Conservation (phyloP, 805 yeast species). For the Candida endomychidarum region DNA sequence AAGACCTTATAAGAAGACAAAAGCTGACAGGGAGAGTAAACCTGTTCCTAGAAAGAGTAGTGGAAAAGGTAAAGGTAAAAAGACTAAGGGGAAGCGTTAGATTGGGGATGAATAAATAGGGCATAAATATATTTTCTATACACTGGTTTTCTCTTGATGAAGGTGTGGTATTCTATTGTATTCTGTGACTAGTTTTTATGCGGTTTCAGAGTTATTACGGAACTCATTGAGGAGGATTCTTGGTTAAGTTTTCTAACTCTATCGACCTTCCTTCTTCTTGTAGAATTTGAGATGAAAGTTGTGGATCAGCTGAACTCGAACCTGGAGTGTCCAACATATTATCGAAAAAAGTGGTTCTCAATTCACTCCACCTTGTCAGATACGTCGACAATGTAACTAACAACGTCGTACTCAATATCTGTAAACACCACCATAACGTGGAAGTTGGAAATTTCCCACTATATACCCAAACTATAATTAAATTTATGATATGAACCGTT, state of each 20-base stretch:
- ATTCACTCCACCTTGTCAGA: constrained; percentile 88
- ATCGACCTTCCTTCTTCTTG: constrained; percentile 13
- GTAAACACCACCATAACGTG: constrained; percentile 83
- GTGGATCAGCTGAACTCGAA: too few relatives aligned
- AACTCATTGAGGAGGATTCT: neutral
- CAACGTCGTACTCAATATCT: constrained; percentile 61
- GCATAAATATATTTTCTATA: neutral
- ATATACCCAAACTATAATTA: constrained; percentile 65
- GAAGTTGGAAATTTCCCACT: constrained; percentile 68
- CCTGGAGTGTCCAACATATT: constrained; percentile 62
- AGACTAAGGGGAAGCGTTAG: constrained; percentile 4
- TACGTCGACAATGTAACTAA: constrained; percentile 84
- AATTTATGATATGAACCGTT: constrained; percentile 83
- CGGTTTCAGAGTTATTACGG: too few relatives aligned
- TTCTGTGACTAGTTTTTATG: too few relatives aligned
- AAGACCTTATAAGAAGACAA: constrained; percentile 78
- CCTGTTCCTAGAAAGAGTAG: constrained; percentile 35
- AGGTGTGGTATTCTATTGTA: too few relatives aligned
- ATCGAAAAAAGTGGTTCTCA: constrained; percentile 86
- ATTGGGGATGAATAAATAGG: neutral
- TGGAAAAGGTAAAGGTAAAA: constrained; percentile 16
- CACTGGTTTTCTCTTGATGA: too few relatives aligned
- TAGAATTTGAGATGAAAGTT: constrained; percentile 30
- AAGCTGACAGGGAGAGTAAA: constrained; percentile 53
- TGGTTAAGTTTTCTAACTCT: constrained; percentile 13